phyloP scores from a whole-genome alignment of 169 alveolate species.

The Toxoplasma gondii region DNA sequence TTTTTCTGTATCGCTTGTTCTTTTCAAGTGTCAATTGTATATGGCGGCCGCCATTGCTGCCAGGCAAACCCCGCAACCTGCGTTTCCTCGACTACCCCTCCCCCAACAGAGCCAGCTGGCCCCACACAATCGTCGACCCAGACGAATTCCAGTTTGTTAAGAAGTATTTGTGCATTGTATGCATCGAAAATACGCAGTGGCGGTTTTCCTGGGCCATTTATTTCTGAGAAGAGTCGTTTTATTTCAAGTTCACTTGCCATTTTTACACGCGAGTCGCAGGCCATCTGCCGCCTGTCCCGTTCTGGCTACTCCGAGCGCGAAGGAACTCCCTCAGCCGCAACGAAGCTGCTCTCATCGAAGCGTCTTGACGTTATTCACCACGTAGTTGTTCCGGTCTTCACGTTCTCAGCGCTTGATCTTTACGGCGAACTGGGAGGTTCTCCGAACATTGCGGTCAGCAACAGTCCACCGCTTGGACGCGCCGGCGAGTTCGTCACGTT shows the following conservation, averaged over 20 bases:
- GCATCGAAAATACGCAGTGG: not conserved
- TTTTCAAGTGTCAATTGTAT: not conserved
- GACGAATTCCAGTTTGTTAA: not conserved
- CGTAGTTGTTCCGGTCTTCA: not conserved
- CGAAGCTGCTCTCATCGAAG: not conserved
- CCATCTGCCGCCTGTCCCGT: not conserved
- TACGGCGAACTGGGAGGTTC: too few species aligned
- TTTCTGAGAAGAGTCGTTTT: not conserved
- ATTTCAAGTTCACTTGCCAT: not conserved
- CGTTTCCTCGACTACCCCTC: not conserved
- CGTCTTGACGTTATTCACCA: not conserved
- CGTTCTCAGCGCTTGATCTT: too few species aligned
- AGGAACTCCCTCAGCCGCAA: not conserved
- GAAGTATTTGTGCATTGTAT: not conserved
- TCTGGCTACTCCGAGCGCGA: not conserved
- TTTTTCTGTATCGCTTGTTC: not conserved
- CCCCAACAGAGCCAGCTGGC: not conserved
- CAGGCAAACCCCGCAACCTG: not conserved
- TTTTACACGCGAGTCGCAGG: not conserved
- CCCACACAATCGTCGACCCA: not conserved
- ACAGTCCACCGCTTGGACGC: too few species aligned
- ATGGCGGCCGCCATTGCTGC: not conserved
- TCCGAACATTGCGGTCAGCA: too few species aligned
- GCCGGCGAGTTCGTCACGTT: too few species aligned
- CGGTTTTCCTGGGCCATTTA: not conserved